Base-by-base conservation (phyloP, 805 yeast species). In the Candida palmyrensis region DNA sequence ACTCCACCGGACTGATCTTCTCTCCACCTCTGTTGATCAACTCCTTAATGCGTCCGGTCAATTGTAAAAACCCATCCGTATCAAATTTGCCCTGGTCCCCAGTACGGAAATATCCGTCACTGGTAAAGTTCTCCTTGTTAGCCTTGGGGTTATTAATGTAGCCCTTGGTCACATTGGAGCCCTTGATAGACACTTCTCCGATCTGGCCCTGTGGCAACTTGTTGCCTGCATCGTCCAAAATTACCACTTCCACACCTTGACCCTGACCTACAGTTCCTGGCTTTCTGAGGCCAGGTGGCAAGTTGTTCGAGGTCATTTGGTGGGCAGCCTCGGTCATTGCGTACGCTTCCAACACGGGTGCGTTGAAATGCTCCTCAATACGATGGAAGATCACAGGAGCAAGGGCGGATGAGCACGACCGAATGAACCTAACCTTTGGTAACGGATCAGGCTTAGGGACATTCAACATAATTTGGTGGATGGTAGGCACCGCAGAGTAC, bases 311-410 rank as follows among this genome's bases (percentile, higher is more conserved):
- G 8, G 84, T 76, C 79, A 81, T 82, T 53, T 81, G 87, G 53
- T 81, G 88, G n/a, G 84, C 69, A 1, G 85, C 85, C 50, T 81
- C 89, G 2, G 88, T 81, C 86, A 81, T 80, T 4, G 87, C 88
- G 48, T 81, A 81, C 0, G 88, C 88, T 52, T 81, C 89, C 11
- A 80, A 49, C 0, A 81, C 87, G 1, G 87, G 87, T 0, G 84
- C 81, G 6, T 70, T 58, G 52, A 81, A 75, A 19, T 67, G 62
- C 29, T 57, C 39, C 44, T 81, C 88, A 30, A 81, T 60, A 50
- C 70, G 66, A 34, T 62, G 62, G 60, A 81, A 73, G 5, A 78
- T 77, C 1, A 77, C 53, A 2, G 86, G 85, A 1, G 87, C 84
- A 45, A 81, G 62, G 5, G 86, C 71, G 1, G 86, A 71, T 1